Evolutionary conservation across 2,329 filamentous ascomycete species (phyloP), one percentile per base, ranked within the genome.

Genomic region (Dactylellina leptospora): DNA sequence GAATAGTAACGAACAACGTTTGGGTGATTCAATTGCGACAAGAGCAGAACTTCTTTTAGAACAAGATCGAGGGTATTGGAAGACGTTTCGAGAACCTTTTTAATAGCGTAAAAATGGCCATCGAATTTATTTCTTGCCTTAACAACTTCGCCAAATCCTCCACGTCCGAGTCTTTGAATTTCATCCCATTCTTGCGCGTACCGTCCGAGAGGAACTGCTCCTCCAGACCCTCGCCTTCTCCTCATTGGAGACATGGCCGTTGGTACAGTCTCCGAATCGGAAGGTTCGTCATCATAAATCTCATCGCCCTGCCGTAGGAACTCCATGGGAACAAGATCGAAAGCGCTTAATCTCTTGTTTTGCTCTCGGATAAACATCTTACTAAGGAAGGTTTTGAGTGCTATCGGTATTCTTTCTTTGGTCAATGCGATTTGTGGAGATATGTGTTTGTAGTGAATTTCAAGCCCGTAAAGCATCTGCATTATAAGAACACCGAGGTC

Each of bases 91-190:
- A 88, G 91, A 73, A 99, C 95, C 79, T 97, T 97, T 80, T 99
- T 99, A 78, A 99, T 91, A 16, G 95, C 95, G 80, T 97, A 99
- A 44, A 96, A 89, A 66, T 93, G 90, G 0, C 91, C 91, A 78
- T 97, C 95, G 2, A 97, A 86, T 81, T 95, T 96, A 80, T 96
- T 96, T 28, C 93, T 87, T 1, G 93, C 93, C 79, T 96, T 96
- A 61, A 97, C 92, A 20, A 99, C 95, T 80, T 97, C 92, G 3
- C 95, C 95, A 80, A 96, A 99, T 0, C 93, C 95, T 44, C 95
- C 95, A 79, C 93, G 96, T 2, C 95, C 95, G 10, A 99, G 83
- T 3, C 90, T 87, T 11, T 91, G 92, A 77, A 95, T 88, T 80
- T 97, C 93, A 16, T 93, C 88, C 80, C 96, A 99, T 76, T 97